phyloP scores from a whole-genome alignment of 2,329 filamentous ascomycete genomes.

The Aspergillus proliferans region DNA sequence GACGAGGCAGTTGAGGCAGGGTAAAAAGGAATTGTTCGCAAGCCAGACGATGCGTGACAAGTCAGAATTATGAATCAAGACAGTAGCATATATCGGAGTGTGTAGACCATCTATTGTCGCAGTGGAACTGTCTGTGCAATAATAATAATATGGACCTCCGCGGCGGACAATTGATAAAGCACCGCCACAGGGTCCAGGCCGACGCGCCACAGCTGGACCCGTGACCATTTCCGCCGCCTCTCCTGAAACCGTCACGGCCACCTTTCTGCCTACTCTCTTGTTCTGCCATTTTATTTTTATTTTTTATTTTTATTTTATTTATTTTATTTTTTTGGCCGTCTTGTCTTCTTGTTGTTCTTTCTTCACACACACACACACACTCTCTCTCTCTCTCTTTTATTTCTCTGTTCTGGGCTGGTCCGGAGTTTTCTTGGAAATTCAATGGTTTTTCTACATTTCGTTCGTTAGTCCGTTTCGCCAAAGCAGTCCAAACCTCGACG shows the following conservation, averaged over 20 bases:
- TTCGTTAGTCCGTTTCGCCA: constrained; percentile 19
- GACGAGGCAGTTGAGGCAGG: too few relatives aligned
- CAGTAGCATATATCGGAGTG: too few relatives aligned
- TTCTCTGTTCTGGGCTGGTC: constrained; percentile 15
- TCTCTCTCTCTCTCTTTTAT: background rate
- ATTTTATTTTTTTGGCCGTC: background rate
- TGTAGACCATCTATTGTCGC: too few relatives aligned
- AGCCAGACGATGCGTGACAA: too few relatives aligned
- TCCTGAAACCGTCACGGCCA: background rate
- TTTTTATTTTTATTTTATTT: background rate
- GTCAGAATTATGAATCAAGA: too few relatives aligned
- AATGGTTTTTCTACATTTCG: constrained; percentile 21
- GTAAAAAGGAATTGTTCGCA: too few relatives aligned
- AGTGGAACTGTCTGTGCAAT: too few relatives aligned
- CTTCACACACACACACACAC: background rate
- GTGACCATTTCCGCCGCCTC: background rate
- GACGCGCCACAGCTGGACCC: constrained; percentile 1
- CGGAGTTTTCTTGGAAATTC: constrained; percentile 20
- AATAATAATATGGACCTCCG: too few relatives aligned
- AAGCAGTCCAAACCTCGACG: constrained; percentile 1
- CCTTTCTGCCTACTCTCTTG: background rate
- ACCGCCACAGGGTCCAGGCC: background rate
- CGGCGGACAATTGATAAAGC: background rate
- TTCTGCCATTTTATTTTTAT: background rate
- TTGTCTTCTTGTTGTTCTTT: background rate